These are phyloP conservation scores for Paraleonurus japonicus DNA, from an alignment of 257 asterid species.

Conservation along the genomic window DNA sequence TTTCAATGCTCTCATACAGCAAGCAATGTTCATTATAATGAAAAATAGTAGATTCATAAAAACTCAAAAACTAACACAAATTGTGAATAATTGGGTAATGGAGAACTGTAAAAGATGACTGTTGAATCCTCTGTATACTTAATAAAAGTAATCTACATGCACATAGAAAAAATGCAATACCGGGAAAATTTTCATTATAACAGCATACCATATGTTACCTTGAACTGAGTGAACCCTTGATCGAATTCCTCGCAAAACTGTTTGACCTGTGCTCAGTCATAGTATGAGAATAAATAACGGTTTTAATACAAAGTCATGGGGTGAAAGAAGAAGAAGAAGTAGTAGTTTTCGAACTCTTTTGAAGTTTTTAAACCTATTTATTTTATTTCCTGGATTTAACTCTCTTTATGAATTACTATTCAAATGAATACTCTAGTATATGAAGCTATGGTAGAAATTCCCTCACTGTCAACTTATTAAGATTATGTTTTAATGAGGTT, in stretches of 20 bases:
- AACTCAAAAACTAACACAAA: conserved; percentile 13
- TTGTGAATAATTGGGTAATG: background rate
- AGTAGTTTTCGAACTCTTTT: background rate
- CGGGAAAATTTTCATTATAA: conserved; percentile 22
- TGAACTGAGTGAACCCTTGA: conserved; percentile 63
- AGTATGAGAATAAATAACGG: conserved; percentile 7
- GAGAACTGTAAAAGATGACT: background rate
- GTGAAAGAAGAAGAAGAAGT: background rate
- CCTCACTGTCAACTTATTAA: conserved; percentile 2
- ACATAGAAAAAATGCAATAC: conserved; percentile 1
- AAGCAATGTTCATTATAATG: background rate
- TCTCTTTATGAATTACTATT: background rate
- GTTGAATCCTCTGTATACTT: background rate
- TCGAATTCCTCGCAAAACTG: conserved; percentile 66
- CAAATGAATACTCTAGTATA: background rate
- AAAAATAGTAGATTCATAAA: conserved; percentile 4
- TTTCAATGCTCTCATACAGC: background rate
- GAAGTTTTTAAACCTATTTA: background rate
- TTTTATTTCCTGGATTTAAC: conserved; percentile 7
- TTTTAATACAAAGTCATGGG: conserved; percentile 2
- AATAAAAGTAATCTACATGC: conserved; percentile 9
- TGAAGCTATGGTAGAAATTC: background rate
- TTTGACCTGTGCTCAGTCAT: conserved; percentile 52
- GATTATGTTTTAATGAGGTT: background rate
- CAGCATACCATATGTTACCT: conserved; percentile 91